Evolutionary conservation across 2,329 filamentous ascomycete species (phyloP).

Genomic region (Neospermospora avenae): DNA sequence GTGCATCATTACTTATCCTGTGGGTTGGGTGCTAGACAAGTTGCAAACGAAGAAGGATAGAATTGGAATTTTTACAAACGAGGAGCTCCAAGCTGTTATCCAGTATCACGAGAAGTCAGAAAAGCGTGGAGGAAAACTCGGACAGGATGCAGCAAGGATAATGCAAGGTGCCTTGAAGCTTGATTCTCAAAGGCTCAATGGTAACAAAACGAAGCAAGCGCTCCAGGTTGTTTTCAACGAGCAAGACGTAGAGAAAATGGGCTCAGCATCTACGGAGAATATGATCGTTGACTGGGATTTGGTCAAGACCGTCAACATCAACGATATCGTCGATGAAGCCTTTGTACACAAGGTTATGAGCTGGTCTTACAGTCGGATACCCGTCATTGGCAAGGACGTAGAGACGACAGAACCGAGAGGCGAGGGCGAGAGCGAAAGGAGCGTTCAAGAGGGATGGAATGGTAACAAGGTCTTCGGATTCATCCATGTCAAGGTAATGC

Average conservation of each 20-base stretch:
- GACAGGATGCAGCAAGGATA: constrained; percentile 23
- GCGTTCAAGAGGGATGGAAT: constrained; percentile 6
- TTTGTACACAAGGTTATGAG: constrained; percentile 28
- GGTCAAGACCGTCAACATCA: constrained; percentile 27
- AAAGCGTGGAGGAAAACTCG: constrained; percentile 25
- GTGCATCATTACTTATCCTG: constrained; percentile 24
- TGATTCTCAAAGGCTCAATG: constrained; percentile 22
- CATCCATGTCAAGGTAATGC: constrained; percentile 29
- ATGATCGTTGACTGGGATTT: constrained; percentile 26
- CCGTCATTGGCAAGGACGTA: constrained; percentile 24
- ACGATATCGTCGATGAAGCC: constrained; percentile 25
- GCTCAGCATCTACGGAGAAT: constrained; percentile 5
- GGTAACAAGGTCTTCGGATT: constrained; percentile 26
- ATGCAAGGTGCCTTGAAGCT: constrained; percentile 30
- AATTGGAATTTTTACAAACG: constrained; percentile 23
- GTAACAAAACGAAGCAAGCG: background rate
- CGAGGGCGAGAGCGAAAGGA: background rate
- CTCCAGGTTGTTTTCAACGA: constrained; percentile 6
- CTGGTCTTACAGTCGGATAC: constrained; percentile 32
- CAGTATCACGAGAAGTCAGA: constrained; percentile 26
- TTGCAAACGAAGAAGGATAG: constrained; percentile 10
- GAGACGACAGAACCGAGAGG: background rate
- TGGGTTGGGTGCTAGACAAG: constrained; percentile 26
- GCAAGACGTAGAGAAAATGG: constrained; percentile 27
- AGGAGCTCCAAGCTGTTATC: constrained; percentile 25